Base-by-base conservation (phyloP, 306 rosid species). In the Vigna radiata region DNA sequence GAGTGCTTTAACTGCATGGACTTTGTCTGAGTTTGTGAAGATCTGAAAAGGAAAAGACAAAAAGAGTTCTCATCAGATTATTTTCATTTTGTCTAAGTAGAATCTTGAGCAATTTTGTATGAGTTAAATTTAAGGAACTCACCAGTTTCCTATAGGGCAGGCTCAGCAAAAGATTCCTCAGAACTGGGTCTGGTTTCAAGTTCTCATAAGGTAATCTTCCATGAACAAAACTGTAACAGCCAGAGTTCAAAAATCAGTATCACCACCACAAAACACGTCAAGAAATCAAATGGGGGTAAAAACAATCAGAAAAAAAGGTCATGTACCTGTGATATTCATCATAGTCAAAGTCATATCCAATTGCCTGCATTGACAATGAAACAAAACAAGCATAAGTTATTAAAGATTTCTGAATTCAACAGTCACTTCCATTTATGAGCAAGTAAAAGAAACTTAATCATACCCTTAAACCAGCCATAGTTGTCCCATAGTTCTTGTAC, bases 381-480 rank as follows among this genome's bases (percentile, higher is more conserved):
- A 70, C 17, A 49, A 59, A 53, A 54, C 29, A 55, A 54, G 5
- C 4, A 48, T 43, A 74, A 18, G 17, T 69, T 16, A 65, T 14
- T 3, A 41, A 39, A n/a, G 41, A 60, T 15, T 33, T 68, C 15
- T 67, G 21, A 64, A 44, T 41, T 50, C 7, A 68, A 46, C 66
- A 71, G 8, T 8, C 14, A 78, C 9, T 53, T 55, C 43, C 75
- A 29, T 21, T 18, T 54, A 76, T 79, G 46, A 81, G 4, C 19
- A 54, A 63, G 56, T 17, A 2, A 53, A 61, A 44, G 11, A 54
- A 29, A n/a, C 3, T 4, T 5, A 77, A 61, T 21, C 73, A 53
- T 92, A 95, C 98, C 97, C 96, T 89, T 31, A 95, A 89, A 64
- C 99, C 97, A 82, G 99, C 96, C 97, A 92, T 95, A 68, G 97